Base-by-base conservation (phyloP, 1,139 yeast genomes). In the Meyerozyma athensensis region DNA sequence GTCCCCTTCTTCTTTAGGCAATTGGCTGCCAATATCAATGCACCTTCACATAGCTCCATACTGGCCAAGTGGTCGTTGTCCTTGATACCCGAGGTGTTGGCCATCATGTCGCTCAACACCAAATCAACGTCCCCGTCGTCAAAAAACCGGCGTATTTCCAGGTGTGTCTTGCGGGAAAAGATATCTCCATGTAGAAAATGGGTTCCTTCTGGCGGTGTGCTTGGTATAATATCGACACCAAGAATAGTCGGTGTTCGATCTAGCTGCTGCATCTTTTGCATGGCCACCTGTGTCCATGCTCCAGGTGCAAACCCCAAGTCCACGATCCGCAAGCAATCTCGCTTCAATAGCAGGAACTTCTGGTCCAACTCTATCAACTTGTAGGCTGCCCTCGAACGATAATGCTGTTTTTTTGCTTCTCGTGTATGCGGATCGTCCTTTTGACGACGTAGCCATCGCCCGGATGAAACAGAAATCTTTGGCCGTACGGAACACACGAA, bases 301-400 rank as follows among this genome's bases (percentile, higher is more conserved):
- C 76, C 76, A 3, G 76, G 76, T 2, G 75, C 72, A 54, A 63
- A 68, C 5, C 75, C 75, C 36, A 92, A 66, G 60, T 92, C 98
- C 4, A 92, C 79, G 0, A 92, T 83, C 39, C 82, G 78, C 48
- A 63, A 68, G 3, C 63, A 44, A 6, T 43, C 42, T 6, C 74
- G 68, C 39, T 63, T 63, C 56, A 92, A 80, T 3, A 92, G 45
- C 20, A 66, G 62, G 58, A 70, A 83, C 52, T 74, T 78, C 21
- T 78, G 68, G 54, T 89, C 80, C 23, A 92, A 68, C 54, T 83
- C 87, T 16, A 79, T 56, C 31, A 92, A 65, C 54, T 92, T 92
- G 63, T 77, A 90, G 0, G 97, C 97, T 0, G 98, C 98, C 36
- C 98, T 63, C 2, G 97, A 87, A 48, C 81, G 72, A 48, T 76